Evolutionary conservation across 1,284 basidiomycete species (phyloP).

Genomic region (Apiotrichum gracile): DNA sequence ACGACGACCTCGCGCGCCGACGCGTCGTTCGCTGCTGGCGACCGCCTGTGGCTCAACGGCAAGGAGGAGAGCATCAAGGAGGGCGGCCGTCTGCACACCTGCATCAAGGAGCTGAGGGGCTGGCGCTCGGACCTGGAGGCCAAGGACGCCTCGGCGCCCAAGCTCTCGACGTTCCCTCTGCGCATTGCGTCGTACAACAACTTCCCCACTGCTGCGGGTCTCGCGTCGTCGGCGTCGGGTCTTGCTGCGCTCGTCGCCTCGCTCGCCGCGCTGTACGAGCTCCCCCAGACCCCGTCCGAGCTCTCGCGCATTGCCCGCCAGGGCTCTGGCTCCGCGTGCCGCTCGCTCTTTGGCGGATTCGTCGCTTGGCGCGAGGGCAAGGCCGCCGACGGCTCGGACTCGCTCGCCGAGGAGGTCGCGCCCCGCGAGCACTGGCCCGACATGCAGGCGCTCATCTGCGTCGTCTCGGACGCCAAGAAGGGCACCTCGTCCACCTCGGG

Average conservation of each 20-base stretch:
- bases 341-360: conserved; percentile 93
- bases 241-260: conserved; percentile 92
- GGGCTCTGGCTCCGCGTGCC: conserved; percentile 94
- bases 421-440: conserved; percentile 86
- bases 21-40: conserved; percentile 59
- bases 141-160: conserved; percentile 52
- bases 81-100: conserved; percentile 72
- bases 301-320: conserved; percentile 93
- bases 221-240: conserved; percentile 94
- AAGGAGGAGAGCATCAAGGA: conserved; percentile 80
- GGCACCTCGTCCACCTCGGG: conserved; percentile 90
- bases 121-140: conserved; percentile 71
- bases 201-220: conserved; percentile 96
- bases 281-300: conserved; percentile 61
- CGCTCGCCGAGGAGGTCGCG: conserved; percentile 81
- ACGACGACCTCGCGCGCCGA: conserved; percentile 90
- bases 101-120: conserved; percentile 80
- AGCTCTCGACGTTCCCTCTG: conserved; percentile 69
- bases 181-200: conserved; percentile 96
- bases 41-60: conserved; percentile 92
- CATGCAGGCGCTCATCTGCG: conserved; percentile 94
- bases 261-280: conserved; percentile 76
- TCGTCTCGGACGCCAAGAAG: conserved; percentile 95
- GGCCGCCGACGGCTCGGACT: conserved; percentile 69
- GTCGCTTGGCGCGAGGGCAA: conserved; percentile 90